Conservation (phyloP, 148 eudicot species). For the Pouteria glomerata region DNA sequence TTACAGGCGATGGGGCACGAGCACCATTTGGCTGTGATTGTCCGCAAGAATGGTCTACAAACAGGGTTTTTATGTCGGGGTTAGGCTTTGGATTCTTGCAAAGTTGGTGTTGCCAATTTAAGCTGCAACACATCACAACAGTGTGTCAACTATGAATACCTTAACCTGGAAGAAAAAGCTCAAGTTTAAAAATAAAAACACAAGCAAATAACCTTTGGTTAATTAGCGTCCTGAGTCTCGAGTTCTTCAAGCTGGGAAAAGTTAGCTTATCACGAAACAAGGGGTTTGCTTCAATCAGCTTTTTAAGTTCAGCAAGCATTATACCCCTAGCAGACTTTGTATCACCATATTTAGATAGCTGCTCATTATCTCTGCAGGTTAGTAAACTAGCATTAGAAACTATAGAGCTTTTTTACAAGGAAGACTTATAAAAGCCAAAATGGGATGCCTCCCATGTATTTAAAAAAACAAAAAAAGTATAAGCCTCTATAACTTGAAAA, state of each 20-base stretch:
- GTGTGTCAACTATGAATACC: constrained; percentile 8
- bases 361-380: constrained; percentile 58
- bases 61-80: constrained; percentile 91
- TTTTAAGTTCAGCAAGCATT: constrained; percentile 65
- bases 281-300: constrained; percentile 71
- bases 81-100: constrained; percentile 87
- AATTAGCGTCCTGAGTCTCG: constrained; percentile 61
- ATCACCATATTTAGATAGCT: constrained; percentile 68
- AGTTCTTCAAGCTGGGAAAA: constrained; percentile 54
- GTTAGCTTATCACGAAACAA: constrained; percentile 66
- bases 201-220: constrained; percentile 54
- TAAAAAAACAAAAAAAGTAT: no score
- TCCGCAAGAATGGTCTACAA: constrained; percentile 90
- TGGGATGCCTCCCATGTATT: no score
- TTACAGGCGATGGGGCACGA: constrained; percentile 78
- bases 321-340: constrained; percentile 67
- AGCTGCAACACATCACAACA: constrained; percentile 35
- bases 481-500: no score
- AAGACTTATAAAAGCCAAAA: no score
- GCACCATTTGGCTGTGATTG: constrained; percentile 84
- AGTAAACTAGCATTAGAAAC: not conserved
- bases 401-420: no score
- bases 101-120: constrained; percentile 97
- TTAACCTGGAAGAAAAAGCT: not conserved
- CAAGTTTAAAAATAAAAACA: not conserved